phyloP scores from a whole-genome alignment of 768 basidiomycete genomes.

The Panellus pusillus region DNA sequence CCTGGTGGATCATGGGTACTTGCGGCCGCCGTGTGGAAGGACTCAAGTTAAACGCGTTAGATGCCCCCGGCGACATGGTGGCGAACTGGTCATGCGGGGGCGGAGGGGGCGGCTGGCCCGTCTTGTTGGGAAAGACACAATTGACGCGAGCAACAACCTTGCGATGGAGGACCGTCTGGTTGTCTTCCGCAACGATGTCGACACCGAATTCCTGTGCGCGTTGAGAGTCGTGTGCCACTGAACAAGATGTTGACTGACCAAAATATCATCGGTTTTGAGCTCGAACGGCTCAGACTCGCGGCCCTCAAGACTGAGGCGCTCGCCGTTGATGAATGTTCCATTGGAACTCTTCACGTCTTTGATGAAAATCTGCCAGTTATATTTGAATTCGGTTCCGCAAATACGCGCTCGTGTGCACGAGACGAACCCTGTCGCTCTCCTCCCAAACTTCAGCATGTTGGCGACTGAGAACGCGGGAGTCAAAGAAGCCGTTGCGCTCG shows the following conservation, averaged over 20 bases:
- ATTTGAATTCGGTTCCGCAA: slow-evolving; percentile 6
- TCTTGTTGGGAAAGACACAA: slow-evolving; percentile 70
- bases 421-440: slow-evolving; percentile 77
- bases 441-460: slow-evolving; percentile 99
- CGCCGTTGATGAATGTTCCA: slow-evolving; percentile 97
- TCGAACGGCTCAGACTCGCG: slow-evolving; percentile 91
- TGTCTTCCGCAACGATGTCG: slow-evolving; percentile 98
- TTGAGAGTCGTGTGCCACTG: not conserved
- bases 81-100: slow-evolving; percentile 17
- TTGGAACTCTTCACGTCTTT: slow-evolving; percentile 98
- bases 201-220: slow-evolving; percentile 90
- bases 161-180: slow-evolving; percentile 96
- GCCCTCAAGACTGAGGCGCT: slow-evolving; percentile 86
- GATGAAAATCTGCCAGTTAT: slow-evolving; percentile 77
- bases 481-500: slow-evolving; percentile 95
- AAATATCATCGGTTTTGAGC: slow-evolving; percentile 93
- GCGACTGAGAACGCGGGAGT: slow-evolving; percentile 88
- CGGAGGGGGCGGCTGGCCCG: slow-evolving; percentile 7
- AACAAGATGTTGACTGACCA: slow-evolving; percentile 54
- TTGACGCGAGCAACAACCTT: slow-evolving; percentile 96
- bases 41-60: not conserved
- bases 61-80: not conserved
- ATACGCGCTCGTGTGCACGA: slow-evolving; percentile 5
- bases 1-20: slow-evolving; percentile 49
- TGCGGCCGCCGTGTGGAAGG: slow-evolving; percentile 55